phyloP scores from a whole-genome alignment of 2,329 filamentous ascomycete species.

The Microcyclospora pomicola region DNA sequence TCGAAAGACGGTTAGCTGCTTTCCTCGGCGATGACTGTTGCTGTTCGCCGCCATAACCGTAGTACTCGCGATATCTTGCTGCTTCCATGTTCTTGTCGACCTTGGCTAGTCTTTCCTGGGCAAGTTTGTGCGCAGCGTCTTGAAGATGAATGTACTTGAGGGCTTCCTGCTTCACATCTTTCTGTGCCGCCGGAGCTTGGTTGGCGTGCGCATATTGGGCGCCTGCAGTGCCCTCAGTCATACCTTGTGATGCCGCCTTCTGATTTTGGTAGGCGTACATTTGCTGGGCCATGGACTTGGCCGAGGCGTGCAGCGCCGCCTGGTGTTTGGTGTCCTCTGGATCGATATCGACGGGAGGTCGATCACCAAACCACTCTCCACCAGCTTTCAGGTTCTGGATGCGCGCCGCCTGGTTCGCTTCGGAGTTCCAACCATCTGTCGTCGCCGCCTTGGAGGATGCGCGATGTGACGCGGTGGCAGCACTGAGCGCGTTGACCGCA shows the following conservation, averaged over 20 bases:
- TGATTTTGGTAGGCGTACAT: slow-evolving; percentile 58
- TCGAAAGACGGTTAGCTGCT: slow-evolving; percentile 31
- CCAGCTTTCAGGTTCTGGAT: slow-evolving; percentile 46
- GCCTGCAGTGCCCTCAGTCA: slow-evolving; percentile 9
- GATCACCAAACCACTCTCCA: slow-evolving; percentile 61
- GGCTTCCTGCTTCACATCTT: slow-evolving; percentile 40
- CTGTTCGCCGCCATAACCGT: slow-evolving; percentile 50
- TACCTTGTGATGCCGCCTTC: slow-evolving; percentile 9
- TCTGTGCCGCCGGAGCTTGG: slow-evolving; percentile 22
- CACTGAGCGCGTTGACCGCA: slow-evolving; percentile 55
- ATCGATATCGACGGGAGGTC: slow-evolving; percentile 58
- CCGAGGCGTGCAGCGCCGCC: slow-evolving; percentile 65
- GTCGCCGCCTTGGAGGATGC: slow-evolving; percentile 23
- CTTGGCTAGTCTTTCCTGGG: slow-evolving; percentile 68
- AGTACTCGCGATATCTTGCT: slow-evolving; percentile 60
- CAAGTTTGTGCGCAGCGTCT: slow-evolving; percentile 74
- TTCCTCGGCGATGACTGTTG: slow-evolving; percentile 28
- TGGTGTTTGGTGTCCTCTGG: slow-evolving; percentile 59
- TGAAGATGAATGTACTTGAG: slow-evolving; percentile 52
- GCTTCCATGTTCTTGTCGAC: slow-evolving; percentile 55
- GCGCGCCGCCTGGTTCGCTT: slow-evolving; percentile 46
- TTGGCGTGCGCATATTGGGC: slow-evolving; percentile 18
- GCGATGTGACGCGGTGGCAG: slow-evolving; percentile 54
- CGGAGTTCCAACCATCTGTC: slow-evolving; percentile 29
- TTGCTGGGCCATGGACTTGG: slow-evolving; percentile 75